A percentile compares a stretch with the other conserved stretches of the same genome.
These are phyloP conservation scores for Telopea speciosissima DNA, from an alignment of 177 flowering plant species.

Conservation along the genomic window DNA sequence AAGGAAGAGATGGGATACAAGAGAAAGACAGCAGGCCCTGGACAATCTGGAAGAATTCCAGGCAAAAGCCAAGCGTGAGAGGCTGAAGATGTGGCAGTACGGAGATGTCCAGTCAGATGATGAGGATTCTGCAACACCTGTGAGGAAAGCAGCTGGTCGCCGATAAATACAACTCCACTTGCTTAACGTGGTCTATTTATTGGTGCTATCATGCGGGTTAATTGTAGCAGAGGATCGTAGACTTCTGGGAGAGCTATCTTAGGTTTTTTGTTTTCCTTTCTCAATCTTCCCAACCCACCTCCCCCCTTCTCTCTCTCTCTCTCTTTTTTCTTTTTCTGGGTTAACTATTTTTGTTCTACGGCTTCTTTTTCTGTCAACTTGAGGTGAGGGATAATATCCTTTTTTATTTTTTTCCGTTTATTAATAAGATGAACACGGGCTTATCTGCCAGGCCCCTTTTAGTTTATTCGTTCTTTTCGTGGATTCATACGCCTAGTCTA, in stretches of 20 bases:
- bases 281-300: background rate
- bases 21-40: constrained; percentile 53
- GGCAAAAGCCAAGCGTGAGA: constrained; percentile 50
- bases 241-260: constrained; percentile 5
- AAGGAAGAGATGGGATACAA: constrained; percentile 66
- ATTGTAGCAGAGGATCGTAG: background rate
- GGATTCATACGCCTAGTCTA: too few species aligned
- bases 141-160: constrained; percentile 40
- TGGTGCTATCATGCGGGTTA: background rate
- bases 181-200: constrained; percentile 4
- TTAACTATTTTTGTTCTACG: background rate
- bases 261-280: background rate
- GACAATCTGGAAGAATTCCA: constrained; percentile 74
- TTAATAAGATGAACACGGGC: background rate
- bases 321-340: too few species aligned
- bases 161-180: constrained; percentile 16
- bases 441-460: too few species aligned
- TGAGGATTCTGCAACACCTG: constrained; percentile 42
- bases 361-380: background rate
- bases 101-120: constrained; percentile 93
- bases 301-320: too few species aligned
- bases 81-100: constrained; percentile 84
- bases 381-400: background rate
- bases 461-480: too few species aligned
- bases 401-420: background rate